Percentiles rank a stretch among this genome's conserved stretches.
Evolutionary conservation across 1,284 basidiomycete species (phyloP).

Genomic region (Tetrapyrgos nigripes): DNA sequence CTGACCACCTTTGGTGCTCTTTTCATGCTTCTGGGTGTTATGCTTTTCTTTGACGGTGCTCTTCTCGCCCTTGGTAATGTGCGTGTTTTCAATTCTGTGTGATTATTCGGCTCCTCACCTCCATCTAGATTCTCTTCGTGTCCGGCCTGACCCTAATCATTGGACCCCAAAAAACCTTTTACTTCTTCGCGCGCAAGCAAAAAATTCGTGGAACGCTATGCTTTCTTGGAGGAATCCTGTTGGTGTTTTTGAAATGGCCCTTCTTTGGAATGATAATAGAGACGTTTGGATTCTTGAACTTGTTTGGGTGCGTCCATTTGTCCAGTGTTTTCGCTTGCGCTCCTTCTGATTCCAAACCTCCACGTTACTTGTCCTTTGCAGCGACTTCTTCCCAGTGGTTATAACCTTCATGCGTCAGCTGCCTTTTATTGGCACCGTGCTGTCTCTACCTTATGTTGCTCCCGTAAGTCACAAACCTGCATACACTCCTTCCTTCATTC

Average conservation of each 20-base stretch:
- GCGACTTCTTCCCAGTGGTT: conserved; percentile 99
- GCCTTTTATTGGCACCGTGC: conserved; percentile 88
- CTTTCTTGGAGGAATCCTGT: conserved; percentile 88
- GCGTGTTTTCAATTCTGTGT: conserved; percentile 29
- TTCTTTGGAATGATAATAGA: conserved; percentile 94
- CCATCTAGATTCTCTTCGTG: conserved; percentile 85
- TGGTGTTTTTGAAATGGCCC: conserved; percentile 93
- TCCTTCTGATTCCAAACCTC: conserved; percentile 14
- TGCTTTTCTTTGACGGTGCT: conserved; percentile 98
- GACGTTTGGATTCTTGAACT: conserved; percentile 94
- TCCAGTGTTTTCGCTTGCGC: neutral
- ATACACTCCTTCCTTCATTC: conserved; percentile 13
- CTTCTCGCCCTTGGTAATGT: conserved; percentile 97
- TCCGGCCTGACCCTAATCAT: conserved; percentile 94
- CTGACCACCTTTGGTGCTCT: conserved; percentile 96
- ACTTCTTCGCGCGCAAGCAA: conserved; percentile 97
- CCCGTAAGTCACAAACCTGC: conserved; percentile 51
- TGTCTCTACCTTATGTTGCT: conserved; percentile 88
- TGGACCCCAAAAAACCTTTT: conserved; percentile 95
- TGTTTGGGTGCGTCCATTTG: conserved; percentile 89
- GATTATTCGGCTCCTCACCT: neutral
- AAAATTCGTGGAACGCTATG: conserved; percentile 95
- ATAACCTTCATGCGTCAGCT: conserved; percentile 95
- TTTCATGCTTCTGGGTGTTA: conserved; percentile 95
- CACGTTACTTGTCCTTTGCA: conserved; percentile 46